Conservation (phyloP, 202 grass and related monocot species). For the Setaria viridis region DNA sequence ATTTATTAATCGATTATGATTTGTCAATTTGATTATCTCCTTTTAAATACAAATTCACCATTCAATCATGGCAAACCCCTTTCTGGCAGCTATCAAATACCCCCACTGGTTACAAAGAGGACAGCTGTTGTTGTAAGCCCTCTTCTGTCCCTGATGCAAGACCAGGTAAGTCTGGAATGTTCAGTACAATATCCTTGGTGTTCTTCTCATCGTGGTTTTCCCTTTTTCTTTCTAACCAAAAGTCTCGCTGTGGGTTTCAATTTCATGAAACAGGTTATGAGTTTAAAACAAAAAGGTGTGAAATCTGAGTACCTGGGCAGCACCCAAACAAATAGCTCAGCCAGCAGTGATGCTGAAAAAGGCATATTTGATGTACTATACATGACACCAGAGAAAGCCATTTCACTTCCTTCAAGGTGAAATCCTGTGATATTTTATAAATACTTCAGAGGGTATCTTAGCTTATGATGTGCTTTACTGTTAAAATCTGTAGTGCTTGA, state of each 20-base stretch:
- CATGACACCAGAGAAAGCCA: conserved; percentile 95
- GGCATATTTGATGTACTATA: conserved; percentile 83
- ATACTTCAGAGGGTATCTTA: background rate
- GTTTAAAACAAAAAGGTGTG: conserved; percentile 78
- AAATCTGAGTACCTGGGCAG: conserved; percentile 86
- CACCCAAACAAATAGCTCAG: conserved; percentile 70
- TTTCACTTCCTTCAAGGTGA: conserved; percentile 79
- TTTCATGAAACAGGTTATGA: conserved; percentile 79
- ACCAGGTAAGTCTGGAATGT: conserved; percentile 60
- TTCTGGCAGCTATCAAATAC: conserved; percentile 84
- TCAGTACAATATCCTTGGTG: background rate
- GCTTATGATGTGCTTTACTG: background rate
- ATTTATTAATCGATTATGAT: background rate
- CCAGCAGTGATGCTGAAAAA: conserved; percentile 65
- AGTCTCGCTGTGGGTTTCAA: conserved; percentile 21
- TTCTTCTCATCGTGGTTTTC: conserved; percentile 21
- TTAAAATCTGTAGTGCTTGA: background rate
- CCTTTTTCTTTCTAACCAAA: background rate
- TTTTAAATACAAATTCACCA: conserved; percentile 5
- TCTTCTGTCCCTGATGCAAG: conserved; percentile 95
- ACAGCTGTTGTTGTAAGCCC: conserved; percentile 85
- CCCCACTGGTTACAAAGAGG: conserved; percentile 75
- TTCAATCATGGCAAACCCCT: background rate
- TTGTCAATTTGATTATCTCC: background rate
- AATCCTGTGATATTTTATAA: conserved; percentile 33